Evolutionary conservation across 306 rosid species (phyloP).

Genomic region (Corylus americana): DNA sequence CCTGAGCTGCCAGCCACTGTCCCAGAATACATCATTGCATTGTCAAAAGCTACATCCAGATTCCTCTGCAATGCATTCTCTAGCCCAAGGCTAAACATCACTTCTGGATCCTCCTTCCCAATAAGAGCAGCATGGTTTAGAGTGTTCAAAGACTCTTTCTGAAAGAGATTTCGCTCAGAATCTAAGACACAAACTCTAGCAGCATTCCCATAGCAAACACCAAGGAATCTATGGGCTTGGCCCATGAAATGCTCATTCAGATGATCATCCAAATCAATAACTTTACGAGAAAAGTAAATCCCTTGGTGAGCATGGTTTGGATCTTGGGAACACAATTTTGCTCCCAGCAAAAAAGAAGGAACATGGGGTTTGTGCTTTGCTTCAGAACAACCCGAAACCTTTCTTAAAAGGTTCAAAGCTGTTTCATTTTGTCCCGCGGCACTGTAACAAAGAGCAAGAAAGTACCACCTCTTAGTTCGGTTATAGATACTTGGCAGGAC

Average conservation of each 20-base stretch:
- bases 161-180: constrained; percentile 65
- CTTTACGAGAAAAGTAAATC: constrained; percentile 47
- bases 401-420: constrained; percentile 74
- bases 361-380: constrained; percentile 54
- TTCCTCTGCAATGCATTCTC: constrained; percentile 89
- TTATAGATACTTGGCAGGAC: constrained; percentile 64
- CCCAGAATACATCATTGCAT: constrained; percentile 60
- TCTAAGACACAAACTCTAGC: constrained; percentile 77
- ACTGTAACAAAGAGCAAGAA: constrained; percentile 87
- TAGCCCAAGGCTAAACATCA: constrained; percentile 55
- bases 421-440: constrained; percentile 68
- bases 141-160: constrained; percentile 63
- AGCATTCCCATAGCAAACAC: constrained; percentile 69
- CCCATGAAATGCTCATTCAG: constrained; percentile 56
- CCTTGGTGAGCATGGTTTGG: constrained; percentile 59
- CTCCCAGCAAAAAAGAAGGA: constrained; percentile 68
- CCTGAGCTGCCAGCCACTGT: constrained; percentile 61
- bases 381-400: constrained; percentile 76
- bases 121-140: constrained; percentile 47
- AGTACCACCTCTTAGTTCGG: constrained; percentile 81
- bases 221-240: constrained; percentile 64
- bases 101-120: constrained; percentile 55
- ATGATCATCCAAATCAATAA: constrained; percentile 47
- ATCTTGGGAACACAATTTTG: constrained; percentile 70
- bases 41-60: constrained; percentile 60